Conservation (phyloP, 129 eudicot genomes). For the Tagetes patula region DNA sequence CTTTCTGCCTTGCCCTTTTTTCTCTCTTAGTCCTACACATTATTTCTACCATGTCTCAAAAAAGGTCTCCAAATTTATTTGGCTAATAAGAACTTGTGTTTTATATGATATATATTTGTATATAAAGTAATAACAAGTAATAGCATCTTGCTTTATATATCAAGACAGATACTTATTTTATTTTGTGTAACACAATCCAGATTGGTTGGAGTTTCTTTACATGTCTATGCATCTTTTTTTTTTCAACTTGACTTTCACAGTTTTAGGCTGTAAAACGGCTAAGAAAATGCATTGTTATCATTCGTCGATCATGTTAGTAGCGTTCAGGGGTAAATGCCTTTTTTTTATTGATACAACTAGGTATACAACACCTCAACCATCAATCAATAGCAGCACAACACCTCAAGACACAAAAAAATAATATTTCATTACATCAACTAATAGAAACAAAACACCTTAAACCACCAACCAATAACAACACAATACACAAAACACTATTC, state of each 20-base stretch:
- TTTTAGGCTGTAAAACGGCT: not conserved
- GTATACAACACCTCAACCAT: no score
- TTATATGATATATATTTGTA: not conserved
- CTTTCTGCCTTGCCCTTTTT: slow-evolving; percentile 27
- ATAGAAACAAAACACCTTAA: no score
- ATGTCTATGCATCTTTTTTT: not conserved
- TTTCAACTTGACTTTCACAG: not conserved
- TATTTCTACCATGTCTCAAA: slow-evolving; percentile 19
- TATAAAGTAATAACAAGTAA: not conserved
- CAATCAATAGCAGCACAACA: no score
- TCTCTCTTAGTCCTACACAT: slow-evolving; percentile 26
- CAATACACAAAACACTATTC: no score
- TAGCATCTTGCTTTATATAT: not conserved
- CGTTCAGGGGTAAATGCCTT: not conserved
- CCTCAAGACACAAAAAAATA: no score
- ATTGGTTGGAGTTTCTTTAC: not conserved
- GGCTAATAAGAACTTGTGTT: no score
- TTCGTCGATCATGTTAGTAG: not conserved
- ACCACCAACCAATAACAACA: no score
- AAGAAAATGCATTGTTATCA: not conserved
- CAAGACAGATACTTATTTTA: not conserved
- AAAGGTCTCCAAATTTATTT: not conserved
- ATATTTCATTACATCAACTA: no score
- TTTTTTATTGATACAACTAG: not conserved
- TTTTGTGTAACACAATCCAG: not conserved